A percentile compares a stretch with the other conserved stretches of the same genome.
These are phyloP conservation scores for Sideroxylon spinosum DNA, from an alignment of 179 eudicot genomes.

Conservation along the genomic window DNA sequence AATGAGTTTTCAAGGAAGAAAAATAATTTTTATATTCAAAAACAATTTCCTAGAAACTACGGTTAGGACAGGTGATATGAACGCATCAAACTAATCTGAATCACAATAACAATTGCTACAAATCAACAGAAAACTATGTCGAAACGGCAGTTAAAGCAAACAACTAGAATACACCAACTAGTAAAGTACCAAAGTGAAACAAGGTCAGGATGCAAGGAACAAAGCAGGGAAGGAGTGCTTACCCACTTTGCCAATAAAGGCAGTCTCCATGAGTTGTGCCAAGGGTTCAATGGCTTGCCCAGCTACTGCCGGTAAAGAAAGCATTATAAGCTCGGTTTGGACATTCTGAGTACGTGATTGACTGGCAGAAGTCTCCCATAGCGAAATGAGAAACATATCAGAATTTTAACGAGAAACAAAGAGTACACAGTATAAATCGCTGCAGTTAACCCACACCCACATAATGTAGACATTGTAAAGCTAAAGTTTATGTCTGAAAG, in stretches of 20 bases:
- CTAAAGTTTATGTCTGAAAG: background rate
- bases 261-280: constrained; percentile 81
- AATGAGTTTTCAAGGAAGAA: too few species aligned
- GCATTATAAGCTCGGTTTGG: constrained; percentile 58
- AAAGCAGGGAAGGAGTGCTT: background rate
- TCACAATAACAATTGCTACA: background rate
- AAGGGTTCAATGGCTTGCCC: constrained; percentile 80
- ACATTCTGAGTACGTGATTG: constrained; percentile 26
- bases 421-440: background rate
- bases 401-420: background rate
- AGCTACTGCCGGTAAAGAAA: constrained; percentile 67
- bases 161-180: background rate
- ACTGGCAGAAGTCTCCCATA: constrained; percentile 13
- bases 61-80: background rate
- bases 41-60: too few species aligned
- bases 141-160: background rate
- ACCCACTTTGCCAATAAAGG: constrained; percentile 67
- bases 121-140: background rate
- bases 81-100: background rate
- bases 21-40: too few species aligned
- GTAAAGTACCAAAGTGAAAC: background rate
- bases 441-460: background rate
- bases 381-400: constrained; percentile 27
- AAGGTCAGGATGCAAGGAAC: background rate
- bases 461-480: background rate